These are phyloP conservation scores for Phytophthora palmivora DNA, from an alignment of 352 stramenopile species.

Conservation along the genomic window DNA sequence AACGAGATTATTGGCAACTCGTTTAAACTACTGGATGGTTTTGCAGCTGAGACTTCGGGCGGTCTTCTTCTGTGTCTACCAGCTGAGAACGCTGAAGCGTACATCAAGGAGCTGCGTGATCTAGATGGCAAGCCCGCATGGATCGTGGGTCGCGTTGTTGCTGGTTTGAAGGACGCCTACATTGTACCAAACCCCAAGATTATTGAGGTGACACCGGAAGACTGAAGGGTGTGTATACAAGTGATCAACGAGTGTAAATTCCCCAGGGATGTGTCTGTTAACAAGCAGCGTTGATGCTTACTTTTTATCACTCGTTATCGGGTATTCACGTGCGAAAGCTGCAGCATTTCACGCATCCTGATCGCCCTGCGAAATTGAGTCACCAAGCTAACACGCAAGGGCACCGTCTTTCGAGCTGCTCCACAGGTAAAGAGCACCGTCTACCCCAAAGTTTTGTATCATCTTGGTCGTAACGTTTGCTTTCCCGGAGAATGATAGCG, in stretches of 20 bases:
- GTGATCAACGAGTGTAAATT: too few relatives aligned
- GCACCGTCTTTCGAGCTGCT: too few relatives aligned
- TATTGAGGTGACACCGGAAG: constrained; percentile 61
- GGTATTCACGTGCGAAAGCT: too few relatives aligned
- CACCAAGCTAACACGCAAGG: too few relatives aligned
- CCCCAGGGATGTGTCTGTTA: too few relatives aligned
- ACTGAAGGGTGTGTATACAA: constrained; percentile 22
- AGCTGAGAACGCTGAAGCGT: constrained; percentile 83
- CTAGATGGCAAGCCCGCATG: constrained; percentile 91
- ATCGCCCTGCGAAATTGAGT: too few relatives aligned
- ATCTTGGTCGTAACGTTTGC: constrained; percentile 1
- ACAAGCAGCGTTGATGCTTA: too few relatives aligned
- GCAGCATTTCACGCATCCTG: too few relatives aligned
- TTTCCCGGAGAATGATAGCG: constrained; percentile 14
- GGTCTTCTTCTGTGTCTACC: constrained; percentile 93
- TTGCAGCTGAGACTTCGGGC: constrained; percentile 95
- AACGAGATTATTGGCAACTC: constrained; percentile 91
- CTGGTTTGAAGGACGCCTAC: constrained; percentile 67
- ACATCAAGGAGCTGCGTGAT: constrained; percentile 88
- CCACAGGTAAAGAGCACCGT: too few relatives aligned
- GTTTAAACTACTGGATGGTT: constrained; percentile 93
- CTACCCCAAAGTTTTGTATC: not conserved
- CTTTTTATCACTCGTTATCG: too few relatives aligned
- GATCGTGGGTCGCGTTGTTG: constrained; percentile 93
- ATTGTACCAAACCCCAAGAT: constrained; percentile 64